Conservation (phyloP, 164 flowering plant species). For the Dillenia turbinata region DNA sequence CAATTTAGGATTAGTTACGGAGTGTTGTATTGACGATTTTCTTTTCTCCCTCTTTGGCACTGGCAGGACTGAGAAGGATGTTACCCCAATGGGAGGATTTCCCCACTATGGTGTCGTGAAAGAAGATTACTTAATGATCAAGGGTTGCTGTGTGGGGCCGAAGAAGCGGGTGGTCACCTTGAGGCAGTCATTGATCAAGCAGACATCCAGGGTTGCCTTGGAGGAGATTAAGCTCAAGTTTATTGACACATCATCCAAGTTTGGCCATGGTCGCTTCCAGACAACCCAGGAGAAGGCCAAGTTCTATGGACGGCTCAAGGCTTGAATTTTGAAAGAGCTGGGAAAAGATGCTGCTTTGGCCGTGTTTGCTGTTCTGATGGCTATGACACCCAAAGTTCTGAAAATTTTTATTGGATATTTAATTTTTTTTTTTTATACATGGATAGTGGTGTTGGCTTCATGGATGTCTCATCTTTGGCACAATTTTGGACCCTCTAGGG, state of each 20-base stretch:
- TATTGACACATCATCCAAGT: conserved; percentile 72
- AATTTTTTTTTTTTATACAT: too few relatives aligned
- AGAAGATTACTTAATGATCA: conserved; percentile 60
- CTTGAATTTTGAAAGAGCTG: conserved; percentile 18
- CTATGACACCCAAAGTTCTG: too few relatives aligned
- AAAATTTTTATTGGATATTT: too few relatives aligned
- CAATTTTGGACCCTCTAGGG: too few relatives aligned
- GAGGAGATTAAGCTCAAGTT: conserved; percentile 79
- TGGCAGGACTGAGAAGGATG: conserved; percentile 83
- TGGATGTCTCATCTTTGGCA: too few relatives aligned
- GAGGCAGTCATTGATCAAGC: conserved; percentile 63
- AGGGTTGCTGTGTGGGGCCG: conserved; percentile 81
- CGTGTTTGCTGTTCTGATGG: too few relatives aligned
- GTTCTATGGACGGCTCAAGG: conserved; percentile 60
- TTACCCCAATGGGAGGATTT: conserved; percentile 80
- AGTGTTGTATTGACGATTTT: not conserved
- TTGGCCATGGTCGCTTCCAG: conserved; percentile 78
- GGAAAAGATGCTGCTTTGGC: too few relatives aligned
- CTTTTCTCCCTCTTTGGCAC: conserved; percentile 33
- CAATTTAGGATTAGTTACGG: not conserved
- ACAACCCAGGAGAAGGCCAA: conserved; percentile 60
- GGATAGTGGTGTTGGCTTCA: too few relatives aligned
- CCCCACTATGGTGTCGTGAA: conserved; percentile 72
- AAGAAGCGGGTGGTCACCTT: conserved; percentile 73
- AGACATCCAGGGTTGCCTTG: conserved; percentile 65